Evolutionary conservation across 805 yeast species (phyloP), one percentile per base, ranked within the genome.

Genomic region (Ogataea populi-albae): DNA sequence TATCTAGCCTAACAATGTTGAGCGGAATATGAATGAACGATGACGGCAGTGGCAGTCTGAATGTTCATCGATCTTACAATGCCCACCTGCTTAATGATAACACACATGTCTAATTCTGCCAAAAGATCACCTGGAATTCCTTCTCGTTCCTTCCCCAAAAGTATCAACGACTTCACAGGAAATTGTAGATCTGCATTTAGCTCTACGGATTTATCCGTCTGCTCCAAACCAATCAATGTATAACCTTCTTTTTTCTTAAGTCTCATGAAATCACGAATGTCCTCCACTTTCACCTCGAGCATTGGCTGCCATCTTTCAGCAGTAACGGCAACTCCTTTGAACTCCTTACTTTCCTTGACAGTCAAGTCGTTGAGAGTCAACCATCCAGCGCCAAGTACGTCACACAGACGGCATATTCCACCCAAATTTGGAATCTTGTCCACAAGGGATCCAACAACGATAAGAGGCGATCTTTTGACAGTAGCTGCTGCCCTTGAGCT

Each of bases 231-330:
- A 41, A 91, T 81, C 37, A 89, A 64, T 0, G 94, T 82, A 54
- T 88, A 89, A 0, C 97, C 97, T 41, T 85, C 83, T 9, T 56
- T 58, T 56, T 75, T 78, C 65, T 82, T 81, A 35, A 55, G 52
- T 35, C 65, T 64, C 74, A 91, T 70, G 50, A 65, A 91, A 2
- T 57, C 60, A 2, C 65, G 59, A 27, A 89, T 77, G 3, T 66
- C 68, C 1, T 62, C 75, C 4, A 73, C 69, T 38, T 71, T 71
- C 4, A 89, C 95, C 55, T 88, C 91, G 5, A 65, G 55, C 78
- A 89, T 81, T 1, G 97, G 97, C 93, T 88, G 85, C 97, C 97
- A 91, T 39, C 73, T 68, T 48, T 89, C 97, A 0, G 98, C 95
- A 0, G 97, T 87, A 7, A 89, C 95, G 0, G 97, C 95, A 20